Percentiles rank a stretch among this genome's conserved stretches.
phyloP scores from a whole-genome alignment of 441 rosid genomes.

The Lepidium campestre region DNA sequence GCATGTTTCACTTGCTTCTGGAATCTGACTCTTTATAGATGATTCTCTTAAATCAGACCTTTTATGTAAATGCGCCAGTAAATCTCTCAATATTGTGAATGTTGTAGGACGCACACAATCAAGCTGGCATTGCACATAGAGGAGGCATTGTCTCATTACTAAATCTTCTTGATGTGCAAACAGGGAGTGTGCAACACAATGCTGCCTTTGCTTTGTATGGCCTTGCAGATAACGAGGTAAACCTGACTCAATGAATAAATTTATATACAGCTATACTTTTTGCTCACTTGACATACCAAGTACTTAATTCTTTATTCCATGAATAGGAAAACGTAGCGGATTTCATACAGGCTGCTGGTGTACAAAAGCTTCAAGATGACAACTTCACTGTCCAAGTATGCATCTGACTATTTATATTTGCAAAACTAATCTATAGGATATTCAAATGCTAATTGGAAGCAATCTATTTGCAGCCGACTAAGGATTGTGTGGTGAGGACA shows the following conservation, averaged over 20 bases:
- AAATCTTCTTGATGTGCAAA: conserved; percentile 55
- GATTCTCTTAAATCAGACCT: not conserved
- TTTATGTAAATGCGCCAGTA: not conserved
- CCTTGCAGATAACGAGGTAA: conserved; percentile 67
- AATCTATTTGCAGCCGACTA: conserved; percentile 44
- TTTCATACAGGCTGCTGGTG: conserved; percentile 45
- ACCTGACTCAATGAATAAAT: not conserved
- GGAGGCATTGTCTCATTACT: conserved; percentile 51
- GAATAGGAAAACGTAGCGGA: conserved; percentile 54
- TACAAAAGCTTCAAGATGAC: conserved; percentile 55
- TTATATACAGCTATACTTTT: not conserved
- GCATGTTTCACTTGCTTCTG: not conserved
- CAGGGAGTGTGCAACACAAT: conserved; percentile 63
- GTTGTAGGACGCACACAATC: conserved; percentile 57
- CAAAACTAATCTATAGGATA: not conserved
- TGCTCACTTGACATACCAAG: not conserved
- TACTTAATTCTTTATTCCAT: not conserved
- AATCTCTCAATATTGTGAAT: not conserved
- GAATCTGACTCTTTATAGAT: not conserved
- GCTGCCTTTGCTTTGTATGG: conserved; percentile 69
- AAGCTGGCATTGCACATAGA: conserved; percentile 63
- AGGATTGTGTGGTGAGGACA: conserved; percentile 60
- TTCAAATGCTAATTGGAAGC: not conserved
- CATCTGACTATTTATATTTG: not conserved
- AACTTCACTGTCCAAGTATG: conserved; percentile 51